Percentiles rank a stretch among this genome's conserved stretches.
Conservation (phyloP, 192 early-diverging fungal genomes). For the Pilobolus umbonatus region DNA sequence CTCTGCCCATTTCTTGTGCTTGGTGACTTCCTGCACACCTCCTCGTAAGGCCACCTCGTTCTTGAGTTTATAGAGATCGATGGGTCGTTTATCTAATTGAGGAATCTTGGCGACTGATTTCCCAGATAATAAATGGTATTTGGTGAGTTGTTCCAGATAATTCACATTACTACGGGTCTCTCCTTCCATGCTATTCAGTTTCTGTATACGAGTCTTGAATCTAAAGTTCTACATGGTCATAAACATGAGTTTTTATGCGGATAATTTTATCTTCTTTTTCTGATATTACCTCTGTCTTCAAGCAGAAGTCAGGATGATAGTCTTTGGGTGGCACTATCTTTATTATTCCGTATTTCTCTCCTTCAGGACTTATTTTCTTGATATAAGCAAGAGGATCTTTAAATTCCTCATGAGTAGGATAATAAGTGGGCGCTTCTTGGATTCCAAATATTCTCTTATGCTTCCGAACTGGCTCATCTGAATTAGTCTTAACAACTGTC, state of each 20-base stretch:
- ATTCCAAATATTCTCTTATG: constrained; percentile 55
- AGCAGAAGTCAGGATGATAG: constrained; percentile 82
- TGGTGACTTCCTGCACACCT: constrained; percentile 69
- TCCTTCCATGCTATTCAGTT: constrained; percentile 90
- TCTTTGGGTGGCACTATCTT: constrained; percentile 89
- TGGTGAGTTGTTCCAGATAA: constrained; percentile 87
- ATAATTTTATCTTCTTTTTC: not conserved
- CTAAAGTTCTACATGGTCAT: constrained; percentile 63
- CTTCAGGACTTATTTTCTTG: constrained; percentile 68
- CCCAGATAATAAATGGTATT: constrained; percentile 81
- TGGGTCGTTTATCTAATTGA: constrained; percentile 77
- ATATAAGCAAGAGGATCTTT: constrained; percentile 81
- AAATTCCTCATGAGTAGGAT: constrained; percentile 82
- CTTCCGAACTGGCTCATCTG: not conserved
- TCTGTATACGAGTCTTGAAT: constrained; percentile 86
- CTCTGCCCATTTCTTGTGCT: constrained; percentile 80
- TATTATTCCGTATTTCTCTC: constrained; percentile 78
- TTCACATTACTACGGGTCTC: constrained; percentile 80
- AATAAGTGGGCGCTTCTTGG: constrained; percentile 68
- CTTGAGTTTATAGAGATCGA: constrained; percentile 78
- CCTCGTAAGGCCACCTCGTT: constrained; percentile 77
- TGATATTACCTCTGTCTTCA: constrained; percentile 67
- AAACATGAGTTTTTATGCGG: constrained; percentile 11
- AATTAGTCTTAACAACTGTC: constrained; percentile 1
- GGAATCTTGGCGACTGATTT: constrained; percentile 73